Evolutionary conservation across 129 eudicot genomes (phyloP).

Genomic region (Heracleum sosnowskyi): DNA sequence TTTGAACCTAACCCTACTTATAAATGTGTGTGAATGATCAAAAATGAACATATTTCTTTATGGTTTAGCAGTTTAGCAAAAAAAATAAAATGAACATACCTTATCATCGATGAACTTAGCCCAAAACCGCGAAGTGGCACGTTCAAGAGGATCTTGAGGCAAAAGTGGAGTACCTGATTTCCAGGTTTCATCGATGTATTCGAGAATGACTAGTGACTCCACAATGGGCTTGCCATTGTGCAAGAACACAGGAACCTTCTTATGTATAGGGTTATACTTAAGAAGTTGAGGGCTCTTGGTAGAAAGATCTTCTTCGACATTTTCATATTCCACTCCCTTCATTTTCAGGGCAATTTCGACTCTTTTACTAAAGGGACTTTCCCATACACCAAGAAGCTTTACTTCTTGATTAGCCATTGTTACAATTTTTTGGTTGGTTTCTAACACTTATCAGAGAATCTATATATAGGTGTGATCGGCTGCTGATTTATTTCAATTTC

Average conservation of each 20-base stretch:
- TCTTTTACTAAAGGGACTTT: background rate
- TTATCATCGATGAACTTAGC: constrained; percentile 10
- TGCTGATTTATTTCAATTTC: background rate
- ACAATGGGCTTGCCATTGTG: constrained; percentile 1
- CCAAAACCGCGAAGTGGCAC: constrained; percentile 42
- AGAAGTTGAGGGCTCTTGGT: constrained; percentile 20
- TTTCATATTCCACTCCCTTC: constrained; percentile 34
- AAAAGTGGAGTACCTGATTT: constrained; percentile 12
- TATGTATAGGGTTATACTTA: background rate
- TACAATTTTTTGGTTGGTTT: background rate
- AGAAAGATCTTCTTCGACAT: constrained; percentile 20
- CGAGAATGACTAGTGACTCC: constrained; percentile 6
- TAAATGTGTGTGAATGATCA: too few relatives aligned
- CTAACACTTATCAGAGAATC: background rate
- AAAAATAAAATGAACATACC: too few relatives aligned
- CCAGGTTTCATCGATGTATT: constrained; percentile 8
- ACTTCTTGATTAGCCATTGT: constrained; percentile 20
- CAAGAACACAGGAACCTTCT: constrained; percentile 1
- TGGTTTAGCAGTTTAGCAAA: too few relatives aligned
- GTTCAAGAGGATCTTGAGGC: constrained; percentile 33
- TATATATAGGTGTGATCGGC: background rate
- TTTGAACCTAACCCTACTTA: too few relatives aligned
- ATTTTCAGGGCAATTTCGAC: constrained; percentile 8
- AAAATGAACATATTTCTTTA: too few relatives aligned
- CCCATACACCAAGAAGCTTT: constrained; percentile 19